Conservation (phyloP, 371 early-diverging fungal species). For the Mucor piriformis region DNA sequence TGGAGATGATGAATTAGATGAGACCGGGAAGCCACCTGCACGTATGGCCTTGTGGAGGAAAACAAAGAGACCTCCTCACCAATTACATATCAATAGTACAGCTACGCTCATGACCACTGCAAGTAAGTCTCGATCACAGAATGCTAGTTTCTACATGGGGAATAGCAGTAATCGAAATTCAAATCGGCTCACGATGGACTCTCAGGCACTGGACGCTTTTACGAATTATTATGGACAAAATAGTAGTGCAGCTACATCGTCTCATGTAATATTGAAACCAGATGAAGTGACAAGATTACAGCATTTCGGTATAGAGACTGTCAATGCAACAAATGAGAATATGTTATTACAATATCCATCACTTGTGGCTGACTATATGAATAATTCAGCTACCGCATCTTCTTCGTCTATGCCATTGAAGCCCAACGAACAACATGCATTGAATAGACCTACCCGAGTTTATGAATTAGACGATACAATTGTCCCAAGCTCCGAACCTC, state of each 20-base stretch:
- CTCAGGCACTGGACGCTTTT: constrained; percentile 5
- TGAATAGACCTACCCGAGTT: not conserved
- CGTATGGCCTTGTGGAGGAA: constrained; percentile 26
- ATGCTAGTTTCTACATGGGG: constrained; percentile 15
- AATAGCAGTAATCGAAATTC: not conserved
- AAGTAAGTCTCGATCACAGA: not conserved
- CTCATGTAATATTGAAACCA: not conserved
- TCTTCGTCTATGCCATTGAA: not conserved
- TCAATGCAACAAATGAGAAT: not conserved
- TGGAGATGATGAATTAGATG: constrained; percentile 23
- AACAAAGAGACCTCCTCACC: not conserved
- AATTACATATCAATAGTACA: not conserved
- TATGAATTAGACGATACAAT: constrained; percentile 13
- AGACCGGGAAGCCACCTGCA: constrained; percentile 17
- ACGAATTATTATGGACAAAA: constrained; percentile 4
- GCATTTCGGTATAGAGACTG: not conserved
- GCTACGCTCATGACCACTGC: constrained; percentile 5
- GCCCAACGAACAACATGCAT: not conserved
- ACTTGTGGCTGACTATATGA: not conserved
- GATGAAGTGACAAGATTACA: constrained; percentile 6
- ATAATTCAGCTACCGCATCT: not conserved
- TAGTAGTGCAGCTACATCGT: not conserved
- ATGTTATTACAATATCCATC: not conserved
- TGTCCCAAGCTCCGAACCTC: constrained; percentile 6
- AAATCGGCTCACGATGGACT: constrained; percentile 1